Percentiles rank a stretch among this genome's conserved stretches.
Evolutionary conservation across 2,329 filamentous ascomycete species (phyloP).

Genomic region (Fusarium sp.): DNA sequence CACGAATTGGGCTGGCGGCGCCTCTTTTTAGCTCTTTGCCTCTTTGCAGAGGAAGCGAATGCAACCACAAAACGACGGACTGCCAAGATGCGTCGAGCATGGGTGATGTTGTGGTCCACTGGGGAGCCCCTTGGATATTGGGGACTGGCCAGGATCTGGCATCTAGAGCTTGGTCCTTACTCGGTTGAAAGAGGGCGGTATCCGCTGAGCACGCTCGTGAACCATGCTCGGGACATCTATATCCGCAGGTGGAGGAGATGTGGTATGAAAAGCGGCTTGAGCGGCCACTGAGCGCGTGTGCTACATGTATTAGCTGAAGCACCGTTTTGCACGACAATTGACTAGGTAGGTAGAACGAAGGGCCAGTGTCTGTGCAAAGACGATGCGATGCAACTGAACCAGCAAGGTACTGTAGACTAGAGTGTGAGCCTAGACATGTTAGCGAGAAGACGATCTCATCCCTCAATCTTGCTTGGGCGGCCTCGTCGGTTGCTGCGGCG

Average conservation of each 20-base stretch:
- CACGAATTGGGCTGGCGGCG: conserved; percentile 35
- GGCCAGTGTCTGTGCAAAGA: conserved; percentile 14
- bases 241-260: not conserved
- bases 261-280: conserved; percentile 4
- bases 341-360: conserved; percentile 3
- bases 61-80: conserved; percentile 45
- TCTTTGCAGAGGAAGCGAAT: conserved; percentile 36
- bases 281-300: not conserved
- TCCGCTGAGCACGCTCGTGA: conserved; percentile 11
- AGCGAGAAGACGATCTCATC: conserved; percentile 16
- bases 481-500: conserved; percentile 27
- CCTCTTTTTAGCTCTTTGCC: conserved; percentile 40
- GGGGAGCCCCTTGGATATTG: conserved; percentile 39
- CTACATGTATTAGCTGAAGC: conserved; percentile 7
- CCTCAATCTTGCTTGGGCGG: conserved; percentile 19
- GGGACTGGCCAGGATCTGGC: conserved; percentile 7
- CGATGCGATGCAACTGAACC: conserved; percentile 4
- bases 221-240: not conserved
- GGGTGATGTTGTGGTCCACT: conserved; percentile 38
- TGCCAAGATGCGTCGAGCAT: conserved; percentile 40
- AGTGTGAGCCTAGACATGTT: not conserved
- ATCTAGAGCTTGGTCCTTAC: conserved; percentile 6
- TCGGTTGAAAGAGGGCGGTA: conserved; percentile 28
- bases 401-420: conserved; percentile 2
- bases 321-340: conserved; percentile 7